Conservation (phyloP, 257 asterid species). For the Fraxinus cuspidata region DNA sequence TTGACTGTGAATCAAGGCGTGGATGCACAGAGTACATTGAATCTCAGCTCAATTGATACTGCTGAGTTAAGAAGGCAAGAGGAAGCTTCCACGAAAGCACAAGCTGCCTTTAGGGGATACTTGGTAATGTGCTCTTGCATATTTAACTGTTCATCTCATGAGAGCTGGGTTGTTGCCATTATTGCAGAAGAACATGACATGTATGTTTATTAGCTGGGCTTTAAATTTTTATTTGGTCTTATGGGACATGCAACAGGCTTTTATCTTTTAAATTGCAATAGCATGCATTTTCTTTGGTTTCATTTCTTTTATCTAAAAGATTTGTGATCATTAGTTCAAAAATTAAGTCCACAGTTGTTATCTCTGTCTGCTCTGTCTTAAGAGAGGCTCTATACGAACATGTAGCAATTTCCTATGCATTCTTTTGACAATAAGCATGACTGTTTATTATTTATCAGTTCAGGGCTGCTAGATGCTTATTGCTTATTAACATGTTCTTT, state of each 20-base stretch:
- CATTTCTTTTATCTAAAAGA: neutral
- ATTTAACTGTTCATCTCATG: neutral
- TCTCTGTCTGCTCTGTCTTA: neutral
- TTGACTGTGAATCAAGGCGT: slow-evolving; percentile 34
- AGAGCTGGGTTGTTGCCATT: neutral
- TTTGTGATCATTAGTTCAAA: neutral
- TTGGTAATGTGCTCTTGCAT: slow-evolving; percentile 33
- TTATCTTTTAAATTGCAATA: neutral
- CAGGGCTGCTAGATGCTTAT: neutral
- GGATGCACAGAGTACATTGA: slow-evolving; percentile 23
- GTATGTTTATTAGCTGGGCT: neutral
- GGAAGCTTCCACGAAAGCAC: slow-evolving; percentile 56
- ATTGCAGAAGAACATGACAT: neutral
- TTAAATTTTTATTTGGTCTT: neutral
- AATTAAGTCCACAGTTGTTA: neutral
- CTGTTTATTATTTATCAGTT: neutral
- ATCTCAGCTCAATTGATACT: slow-evolving; percentile 29
- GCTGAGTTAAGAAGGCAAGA: slow-evolving; percentile 41
- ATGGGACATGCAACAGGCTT: neutral
- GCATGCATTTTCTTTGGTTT: neutral
- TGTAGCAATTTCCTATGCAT: neutral
- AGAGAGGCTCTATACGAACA: neutral
- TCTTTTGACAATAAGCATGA: neutral
- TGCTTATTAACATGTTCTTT: neutral
- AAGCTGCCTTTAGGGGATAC: slow-evolving; percentile 53